Evolutionary conservation across 1,284 basidiomycete genomes (phyloP), one percentile per base, ranked within the genome.

Genomic region (Ganoderma sp.): DNA sequence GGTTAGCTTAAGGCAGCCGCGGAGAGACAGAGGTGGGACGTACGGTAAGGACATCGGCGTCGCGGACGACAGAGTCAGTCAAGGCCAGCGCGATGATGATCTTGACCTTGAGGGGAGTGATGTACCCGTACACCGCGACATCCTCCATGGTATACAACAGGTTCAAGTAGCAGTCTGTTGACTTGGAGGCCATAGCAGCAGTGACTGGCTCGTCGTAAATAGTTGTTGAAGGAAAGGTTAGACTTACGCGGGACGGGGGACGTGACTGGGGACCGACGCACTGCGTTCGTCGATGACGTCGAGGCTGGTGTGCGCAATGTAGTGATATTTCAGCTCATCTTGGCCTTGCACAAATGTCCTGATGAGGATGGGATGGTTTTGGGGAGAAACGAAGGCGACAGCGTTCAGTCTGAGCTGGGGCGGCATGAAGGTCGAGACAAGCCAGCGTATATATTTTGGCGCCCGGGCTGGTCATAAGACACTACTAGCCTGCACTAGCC

Each of bases 101-200:
- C 81, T 93, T 94, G 73, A 93, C 85, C 76, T 90, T 92, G 73
- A 92, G 80, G 7, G 93, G 91, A 12, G 93, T 94, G 65, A 94
- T 87, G 78, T 93, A 94, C 22, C 92, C 93, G 77, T 94, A 94
- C 9, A 93, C 91, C 2, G 91, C 91, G 52, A 92, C 87, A 73
- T 94, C 92, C 78, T 94, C 93, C 84, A 94, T 89, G 34, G 89
- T 85, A 76, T 93, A 93, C 39, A 94, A 78, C 66, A 94, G 82
- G 9, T 92, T 92, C 62, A 94, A 84, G 75, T 93, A 94, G 77
- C 90, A 90, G 52, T 94, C 92, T 5, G 82, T 82, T 22, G 85
- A 80, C 78, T 93, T 92, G 63, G 83, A 81, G 22, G 80, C 80
- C 45, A 83, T 81, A 25, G 81, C 80, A 25, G 84, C 80, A 43